These are phyloP conservation scores for Aspergillus terreus DNA, from an alignment of 2,329 filamentous ascomycete genomes.

Conservation along the genomic window DNA sequence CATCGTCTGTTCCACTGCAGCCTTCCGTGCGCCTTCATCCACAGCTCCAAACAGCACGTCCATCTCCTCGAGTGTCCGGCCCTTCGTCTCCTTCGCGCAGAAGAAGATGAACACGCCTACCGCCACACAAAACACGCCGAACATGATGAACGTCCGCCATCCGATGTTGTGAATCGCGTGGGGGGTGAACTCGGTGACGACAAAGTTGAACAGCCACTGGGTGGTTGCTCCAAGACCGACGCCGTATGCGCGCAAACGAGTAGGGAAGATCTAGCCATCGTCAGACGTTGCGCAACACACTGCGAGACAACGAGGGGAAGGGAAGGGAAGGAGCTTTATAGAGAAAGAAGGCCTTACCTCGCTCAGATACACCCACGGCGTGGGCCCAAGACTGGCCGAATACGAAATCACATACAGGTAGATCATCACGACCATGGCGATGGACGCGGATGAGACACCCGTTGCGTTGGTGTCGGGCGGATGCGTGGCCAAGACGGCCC, in stretches of 20 bases:
- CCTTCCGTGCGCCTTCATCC: constrained; percentile 19
- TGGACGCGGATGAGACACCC: constrained; percentile 28
- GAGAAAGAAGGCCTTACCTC: constrained; percentile 20
- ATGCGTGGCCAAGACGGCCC: constrained; percentile 29
- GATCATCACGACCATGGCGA: constrained; percentile 45
- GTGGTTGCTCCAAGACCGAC: constrained; percentile 37
- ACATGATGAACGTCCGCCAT: constrained; percentile 41
- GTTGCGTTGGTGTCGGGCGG: constrained; percentile 25
- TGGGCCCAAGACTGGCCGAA: constrained; percentile 24
- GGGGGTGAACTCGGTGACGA: constrained; percentile 40
- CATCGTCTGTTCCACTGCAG: constrained; percentile 23
- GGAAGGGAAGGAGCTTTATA: not conserved
- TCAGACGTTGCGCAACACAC: not conserved
- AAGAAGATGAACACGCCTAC: constrained; percentile 33
- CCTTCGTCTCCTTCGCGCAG: constrained; percentile 39
- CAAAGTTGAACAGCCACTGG: constrained; percentile 42
- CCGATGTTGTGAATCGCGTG: constrained; percentile 37
- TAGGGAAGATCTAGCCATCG: constrained; percentile 35
- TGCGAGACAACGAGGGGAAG: not conserved
- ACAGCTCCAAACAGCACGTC: constrained; percentile 31
- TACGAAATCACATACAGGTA: constrained; percentile 44
- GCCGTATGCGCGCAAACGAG: constrained; percentile 37
- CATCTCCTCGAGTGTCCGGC: constrained; percentile 38
- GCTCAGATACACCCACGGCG: constrained; percentile 33
- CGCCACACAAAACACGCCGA: constrained; percentile 38